phyloP scores from a whole-genome alignment of 2,329 filamentous ascomycete species.

The Colletotrichum viniferum region DNA sequence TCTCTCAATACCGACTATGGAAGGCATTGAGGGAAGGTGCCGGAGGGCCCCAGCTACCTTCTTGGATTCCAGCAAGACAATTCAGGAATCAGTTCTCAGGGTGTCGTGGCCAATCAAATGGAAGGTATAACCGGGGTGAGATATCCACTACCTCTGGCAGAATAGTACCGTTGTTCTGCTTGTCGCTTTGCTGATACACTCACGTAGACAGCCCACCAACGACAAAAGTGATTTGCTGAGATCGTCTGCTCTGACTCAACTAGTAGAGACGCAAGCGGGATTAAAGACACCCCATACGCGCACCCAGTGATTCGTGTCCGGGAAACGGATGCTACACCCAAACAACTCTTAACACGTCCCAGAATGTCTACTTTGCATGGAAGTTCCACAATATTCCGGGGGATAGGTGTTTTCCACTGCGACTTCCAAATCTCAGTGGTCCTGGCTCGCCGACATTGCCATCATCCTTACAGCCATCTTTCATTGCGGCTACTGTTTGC shows the following conservation, averaged over 20 bases:
- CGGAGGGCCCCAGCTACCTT: background rate
- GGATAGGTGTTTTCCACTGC: background rate
- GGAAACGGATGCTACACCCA: background rate
- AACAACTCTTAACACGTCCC: background rate
- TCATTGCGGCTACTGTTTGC: too few species aligned
- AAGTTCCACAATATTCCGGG: background rate
- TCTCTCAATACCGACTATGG: background rate
- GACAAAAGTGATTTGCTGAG: background rate
- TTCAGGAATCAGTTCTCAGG: too few species aligned
- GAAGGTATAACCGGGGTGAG: too few species aligned
- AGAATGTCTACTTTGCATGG: background rate
- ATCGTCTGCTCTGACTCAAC: background rate
- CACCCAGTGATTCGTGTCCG: background rate
- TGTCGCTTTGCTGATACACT: too few species aligned
- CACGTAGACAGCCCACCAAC: too few species aligned
- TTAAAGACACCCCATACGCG: background rate
- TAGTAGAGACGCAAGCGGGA: background rate
- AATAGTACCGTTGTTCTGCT: too few species aligned
- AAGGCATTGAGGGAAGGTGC: background rate
- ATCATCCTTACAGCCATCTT: too few species aligned
- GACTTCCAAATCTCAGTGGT: too few species aligned
- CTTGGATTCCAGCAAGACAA: background rate
- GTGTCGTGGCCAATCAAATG: too few species aligned
- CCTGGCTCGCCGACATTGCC: too few species aligned
- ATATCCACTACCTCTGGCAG: too few species aligned